Evolutionary conservation across 192 early-diverging fungal species (phyloP).

Genomic region (Neocallimastix lanati): DNA sequence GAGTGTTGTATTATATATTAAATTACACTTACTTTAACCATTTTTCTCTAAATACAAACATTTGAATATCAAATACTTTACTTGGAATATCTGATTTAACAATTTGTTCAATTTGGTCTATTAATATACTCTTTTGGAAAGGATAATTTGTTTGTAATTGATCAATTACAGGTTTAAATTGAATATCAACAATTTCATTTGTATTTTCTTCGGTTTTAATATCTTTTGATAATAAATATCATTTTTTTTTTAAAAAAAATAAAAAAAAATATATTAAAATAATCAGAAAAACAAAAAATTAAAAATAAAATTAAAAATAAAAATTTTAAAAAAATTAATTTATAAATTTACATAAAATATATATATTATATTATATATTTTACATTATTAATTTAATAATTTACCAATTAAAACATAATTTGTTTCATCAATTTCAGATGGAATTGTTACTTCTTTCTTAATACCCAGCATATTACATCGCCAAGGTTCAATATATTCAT

Average conservation of each 20-base stretch:
- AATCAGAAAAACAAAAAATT: no score
- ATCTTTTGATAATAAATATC: background rate
- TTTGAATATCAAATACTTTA: background rate
- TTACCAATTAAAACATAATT: background rate
- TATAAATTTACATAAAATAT: no score
- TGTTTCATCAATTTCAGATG: background rate
- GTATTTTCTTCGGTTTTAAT: background rate
- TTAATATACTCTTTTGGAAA: background rate
- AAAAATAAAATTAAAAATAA: no score
- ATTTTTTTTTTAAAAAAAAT: no score
- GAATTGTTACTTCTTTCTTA: background rate
- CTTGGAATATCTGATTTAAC: background rate
- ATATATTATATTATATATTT: no score
- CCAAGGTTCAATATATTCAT: background rate
- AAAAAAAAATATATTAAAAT: no score
- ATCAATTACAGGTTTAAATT: background rate
- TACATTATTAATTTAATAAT: no score
- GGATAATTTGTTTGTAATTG: background rate
- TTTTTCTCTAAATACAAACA: background rate
- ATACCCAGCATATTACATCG: background rate
- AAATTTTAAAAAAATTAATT: no score
- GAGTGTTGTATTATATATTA: no score
- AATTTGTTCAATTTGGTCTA: background rate
- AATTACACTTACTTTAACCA: background rate
- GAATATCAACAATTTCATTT: background rate